A percentile compares a stretch with the other conserved stretches of the same genome.
These are phyloP conservation scores for Boletus edulis DNA, from an alignment of 768 basidiomycete genomes.

Conservation along the genomic window DNA sequence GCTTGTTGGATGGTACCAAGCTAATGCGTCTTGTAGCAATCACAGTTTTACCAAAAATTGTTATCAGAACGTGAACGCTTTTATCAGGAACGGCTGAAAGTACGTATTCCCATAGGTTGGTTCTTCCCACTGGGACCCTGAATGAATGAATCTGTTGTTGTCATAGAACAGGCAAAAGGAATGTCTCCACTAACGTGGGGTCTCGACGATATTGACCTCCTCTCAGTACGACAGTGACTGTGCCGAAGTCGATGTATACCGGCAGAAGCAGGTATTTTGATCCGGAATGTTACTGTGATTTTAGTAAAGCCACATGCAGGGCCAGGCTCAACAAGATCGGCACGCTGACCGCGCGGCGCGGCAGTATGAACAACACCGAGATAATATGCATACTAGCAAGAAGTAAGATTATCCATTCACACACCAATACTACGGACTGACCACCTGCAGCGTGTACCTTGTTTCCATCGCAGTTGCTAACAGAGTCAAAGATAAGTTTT, in stretches of 20 bases:
- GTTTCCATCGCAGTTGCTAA: constrained; percentile 72
- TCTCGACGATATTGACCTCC: constrained; percentile 7
- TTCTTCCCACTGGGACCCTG: neutral
- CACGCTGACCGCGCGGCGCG: constrained; percentile 72
- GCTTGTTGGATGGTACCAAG: neutral
- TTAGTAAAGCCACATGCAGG: constrained; percentile 38
- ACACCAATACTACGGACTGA: neutral
- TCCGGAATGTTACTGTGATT: neutral
- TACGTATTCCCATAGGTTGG: constrained; percentile 27
- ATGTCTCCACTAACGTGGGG: neutral
- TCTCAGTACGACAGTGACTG: constrained; percentile 79
- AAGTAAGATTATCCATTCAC: constrained; percentile 48
- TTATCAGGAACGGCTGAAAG: constrained; percentile 70
- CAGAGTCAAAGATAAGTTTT: constrained; percentile 66
- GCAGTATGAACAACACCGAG: constrained; percentile 73
- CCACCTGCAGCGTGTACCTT: constrained; percentile 54
- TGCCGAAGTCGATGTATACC: constrained; percentile 63
- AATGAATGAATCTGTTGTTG: constrained; percentile 2
- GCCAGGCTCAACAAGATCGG: constrained; percentile 66
- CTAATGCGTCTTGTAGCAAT: constrained; percentile 48
- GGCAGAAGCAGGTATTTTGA: constrained; percentile 68
- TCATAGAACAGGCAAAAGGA: constrained; percentile 34
- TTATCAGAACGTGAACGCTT: constrained; percentile 66
- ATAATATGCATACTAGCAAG: constrained; percentile 79
- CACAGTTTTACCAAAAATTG: constrained; percentile 67